A percentile compares a stretch with the other conserved stretches of the same genome.
Conservation (phyloP, 2,329 filamentous ascomycete genomes). For the Aspergillus proliferans region DNA sequence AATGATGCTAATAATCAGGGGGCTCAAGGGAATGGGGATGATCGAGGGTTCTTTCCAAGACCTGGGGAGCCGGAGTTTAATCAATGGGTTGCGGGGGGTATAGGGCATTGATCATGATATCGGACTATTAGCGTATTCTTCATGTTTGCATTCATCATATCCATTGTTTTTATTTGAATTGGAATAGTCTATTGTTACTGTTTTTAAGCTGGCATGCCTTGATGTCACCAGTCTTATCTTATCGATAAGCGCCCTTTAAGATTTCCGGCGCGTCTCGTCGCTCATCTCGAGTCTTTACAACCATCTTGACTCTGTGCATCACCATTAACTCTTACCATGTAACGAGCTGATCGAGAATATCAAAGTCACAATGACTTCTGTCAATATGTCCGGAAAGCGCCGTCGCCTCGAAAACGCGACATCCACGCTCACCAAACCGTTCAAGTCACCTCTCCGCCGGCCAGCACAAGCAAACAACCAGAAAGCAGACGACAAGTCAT, state of each 20-base stretch:
- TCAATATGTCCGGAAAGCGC: conserved; percentile 48
- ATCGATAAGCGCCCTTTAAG: conserved; percentile 7
- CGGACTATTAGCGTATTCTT: not conserved
- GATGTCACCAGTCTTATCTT: conserved; percentile 1
- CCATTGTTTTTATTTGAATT: conserved; percentile 5
- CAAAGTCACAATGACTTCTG: conserved; percentile 10
- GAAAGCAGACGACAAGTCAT: not conserved
- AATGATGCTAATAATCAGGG: conserved; percentile 23
- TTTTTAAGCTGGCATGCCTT: not conserved
- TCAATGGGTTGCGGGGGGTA: conserved; percentile 62
- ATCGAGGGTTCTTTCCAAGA: conserved; percentile 58
- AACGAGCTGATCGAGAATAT: not conserved
- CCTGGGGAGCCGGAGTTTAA: conserved; percentile 62
- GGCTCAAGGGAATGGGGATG: conserved; percentile 16
- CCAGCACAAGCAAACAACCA: conserved; percentile 17
- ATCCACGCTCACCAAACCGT: conserved; percentile 61
- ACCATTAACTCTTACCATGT: not conserved
- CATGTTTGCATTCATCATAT: not conserved
- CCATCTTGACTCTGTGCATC: not conserved
- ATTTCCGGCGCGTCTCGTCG: conserved; percentile 5
- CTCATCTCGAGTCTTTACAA: not conserved
- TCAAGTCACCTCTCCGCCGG: conserved; percentile 62
- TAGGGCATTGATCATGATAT: conserved; percentile 44
- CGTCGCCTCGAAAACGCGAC: conserved; percentile 55
- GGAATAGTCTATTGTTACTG: conserved; percentile 3